These are phyloP conservation scores for Irineochytrium annulatum DNA, from an alignment of 192 early-diverging fungal genomes.

Conservation along the genomic window DNA sequence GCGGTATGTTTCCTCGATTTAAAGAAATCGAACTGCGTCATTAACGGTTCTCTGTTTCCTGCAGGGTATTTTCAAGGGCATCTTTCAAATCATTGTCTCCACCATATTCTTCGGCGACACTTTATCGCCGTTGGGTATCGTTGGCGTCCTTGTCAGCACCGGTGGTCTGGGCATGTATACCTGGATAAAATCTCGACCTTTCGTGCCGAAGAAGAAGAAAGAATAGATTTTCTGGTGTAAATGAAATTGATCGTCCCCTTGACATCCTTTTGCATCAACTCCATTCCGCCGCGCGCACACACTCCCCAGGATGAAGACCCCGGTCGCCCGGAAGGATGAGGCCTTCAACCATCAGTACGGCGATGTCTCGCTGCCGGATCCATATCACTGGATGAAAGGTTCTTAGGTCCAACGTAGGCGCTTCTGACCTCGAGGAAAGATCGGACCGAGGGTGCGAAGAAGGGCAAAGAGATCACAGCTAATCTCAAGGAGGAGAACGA, in stretches of 20 bases:
- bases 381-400: conserved; percentile 52
- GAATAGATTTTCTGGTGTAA: conserved; percentile 1
- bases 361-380: too few relatives aligned
- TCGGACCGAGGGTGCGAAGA: too few relatives aligned
- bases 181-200: conserved; percentile 7
- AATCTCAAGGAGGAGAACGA: conserved; percentile 40
- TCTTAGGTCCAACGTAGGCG: too few relatives aligned
- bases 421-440: too few relatives aligned
- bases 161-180: conserved; percentile 70
- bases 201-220: background rate
- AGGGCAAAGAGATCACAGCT: conserved; percentile 36
- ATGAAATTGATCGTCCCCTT: background rate
- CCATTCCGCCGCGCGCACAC: too few relatives aligned
- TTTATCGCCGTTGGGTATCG: conserved; percentile 66
- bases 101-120: conserved; percentile 74
- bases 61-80: conserved; percentile 71
- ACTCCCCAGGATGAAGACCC: too few relatives aligned
- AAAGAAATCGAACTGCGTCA: background rate
- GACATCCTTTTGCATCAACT: background rate
- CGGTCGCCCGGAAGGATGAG: too few relatives aligned
- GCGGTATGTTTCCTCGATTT: conserved; percentile 31
- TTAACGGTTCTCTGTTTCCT: background rate
- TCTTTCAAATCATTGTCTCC: conserved; percentile 72
- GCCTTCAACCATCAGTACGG: too few relatives aligned
- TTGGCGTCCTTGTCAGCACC: conserved; percentile 76